A percentile compares a stretch with the other conserved stretches of the same genome.
Evolutionary conservation across 2,329 filamentous ascomycete species (phyloP).

Genomic region (Monascus ruber): DNA sequence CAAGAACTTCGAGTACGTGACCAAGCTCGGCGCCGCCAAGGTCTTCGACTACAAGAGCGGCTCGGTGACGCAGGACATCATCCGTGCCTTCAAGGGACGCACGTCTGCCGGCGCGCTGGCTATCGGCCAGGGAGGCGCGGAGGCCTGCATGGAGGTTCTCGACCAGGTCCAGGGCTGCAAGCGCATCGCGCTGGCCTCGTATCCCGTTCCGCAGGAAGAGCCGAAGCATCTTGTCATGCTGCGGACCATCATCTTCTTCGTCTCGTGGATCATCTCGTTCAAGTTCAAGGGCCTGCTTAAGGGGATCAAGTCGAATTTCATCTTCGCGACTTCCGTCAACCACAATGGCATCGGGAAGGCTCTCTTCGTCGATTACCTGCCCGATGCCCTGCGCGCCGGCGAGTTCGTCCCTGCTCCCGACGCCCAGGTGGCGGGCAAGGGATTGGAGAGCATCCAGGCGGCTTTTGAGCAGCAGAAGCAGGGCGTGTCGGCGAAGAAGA

Average conservation of each 20-base stretch:
- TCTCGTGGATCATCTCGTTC: no score
- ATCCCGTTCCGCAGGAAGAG: no score
- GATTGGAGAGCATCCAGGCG: constrained; percentile 32
- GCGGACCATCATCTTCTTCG: no score
- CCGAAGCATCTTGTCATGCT: no score
- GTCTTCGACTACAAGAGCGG: constrained; percentile 32
- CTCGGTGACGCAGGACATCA: not conserved
- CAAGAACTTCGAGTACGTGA: constrained; percentile 32
- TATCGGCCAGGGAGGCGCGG: not conserved
- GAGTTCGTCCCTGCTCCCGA: constrained; percentile 30
- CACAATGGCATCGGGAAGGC: constrained; percentile 6
- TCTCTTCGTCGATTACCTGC: constrained; percentile 22
- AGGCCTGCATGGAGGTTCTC: constrained; percentile 8
- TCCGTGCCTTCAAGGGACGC: not conserved
- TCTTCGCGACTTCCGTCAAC: constrained; percentile 1
- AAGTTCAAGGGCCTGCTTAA: no score
- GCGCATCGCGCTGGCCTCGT: no score
- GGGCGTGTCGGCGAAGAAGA: constrained; percentile 35
- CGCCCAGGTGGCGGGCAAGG: constrained; percentile 30
- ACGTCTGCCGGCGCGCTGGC: not conserved
- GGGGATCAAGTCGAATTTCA: constrained; percentile 5
- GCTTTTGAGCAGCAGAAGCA: constrained; percentile 27
- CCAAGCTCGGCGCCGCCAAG: constrained; percentile 29
- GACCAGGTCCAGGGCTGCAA: not conserved
- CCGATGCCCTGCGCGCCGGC: constrained; percentile 27